Evolutionary conservation across 164 flowering plant species (phyloP), one percentile per base, ranked within the genome.

Genomic region (Euptelea pleiosperma): DNA sequence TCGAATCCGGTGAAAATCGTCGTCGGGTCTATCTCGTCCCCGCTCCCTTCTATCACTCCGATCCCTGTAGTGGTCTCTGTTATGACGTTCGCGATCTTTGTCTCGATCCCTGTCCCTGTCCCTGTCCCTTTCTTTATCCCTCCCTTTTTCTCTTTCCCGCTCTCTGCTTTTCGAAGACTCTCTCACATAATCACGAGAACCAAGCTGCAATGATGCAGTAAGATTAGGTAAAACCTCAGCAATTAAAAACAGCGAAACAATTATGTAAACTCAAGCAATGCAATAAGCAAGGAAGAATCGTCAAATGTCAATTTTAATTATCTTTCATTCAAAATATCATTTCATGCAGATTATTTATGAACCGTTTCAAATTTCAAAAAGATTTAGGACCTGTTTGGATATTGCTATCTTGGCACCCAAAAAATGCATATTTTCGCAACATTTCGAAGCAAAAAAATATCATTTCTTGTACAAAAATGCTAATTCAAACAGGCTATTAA

Each of bases 11-110:
- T 69, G 66, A 66, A 66, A 62, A 59, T 84, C 90, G 75, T 81
- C 88, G 33, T 75, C 82, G 33, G 75, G 83, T 57, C 82, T 76
- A 46, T 76, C 90, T 54, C 85, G 72, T 10, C 78, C 82, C 16
- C 84, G 60, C 31, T 82, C 92, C 68, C 83, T 75, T 67, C 87
- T 76, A 30, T 85, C 91, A 77, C 81, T 69, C 37, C 86, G 73
- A 45, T 80, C 83, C 55, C 87, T 73, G 63, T 78, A 73, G 21
- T 80, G 82, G 40, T 78, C 88, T 57, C 79, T 65, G 8, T 79
- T 70, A 51, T 59, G 72, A 28, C 75, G 78, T 55, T 76, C 80
- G 16, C 68, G 73, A 48, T 75, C 79, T 45, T 45, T 61, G 30
- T 62, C 79, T 15, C 69, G 31, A 3, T 75, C 73, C 66, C 70